Conservation (phyloP, 106 monocot species). For the Triglochin maritima region DNA sequence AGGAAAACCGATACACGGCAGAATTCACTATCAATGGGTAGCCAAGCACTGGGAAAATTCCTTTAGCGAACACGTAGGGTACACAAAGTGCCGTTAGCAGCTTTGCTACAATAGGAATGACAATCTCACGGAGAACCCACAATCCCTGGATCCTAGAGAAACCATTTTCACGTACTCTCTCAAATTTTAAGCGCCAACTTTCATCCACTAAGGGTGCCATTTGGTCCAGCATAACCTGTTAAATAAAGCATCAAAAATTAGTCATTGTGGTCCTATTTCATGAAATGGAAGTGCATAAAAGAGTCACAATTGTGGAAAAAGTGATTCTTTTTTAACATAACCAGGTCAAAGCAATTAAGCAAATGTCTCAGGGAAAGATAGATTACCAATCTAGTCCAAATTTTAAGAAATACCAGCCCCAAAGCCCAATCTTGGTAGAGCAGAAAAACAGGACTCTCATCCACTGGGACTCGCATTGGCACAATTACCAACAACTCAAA, state of each 20-base stretch:
- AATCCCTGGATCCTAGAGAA: constrained; percentile 75
- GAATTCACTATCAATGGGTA: constrained; percentile 89
- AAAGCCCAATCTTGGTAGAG: constrained; percentile 98
- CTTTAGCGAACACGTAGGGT: constrained; percentile 88
- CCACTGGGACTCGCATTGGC: constrained; percentile 93
- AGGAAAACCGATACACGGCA: constrained; percentile 89
- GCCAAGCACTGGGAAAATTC: constrained; percentile 80
- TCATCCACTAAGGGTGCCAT: constrained; percentile 94
- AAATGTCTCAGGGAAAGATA: not conserved
- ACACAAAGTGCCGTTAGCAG: constrained; percentile 85
- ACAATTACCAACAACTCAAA: constrained; percentile 93
- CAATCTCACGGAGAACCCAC: constrained; percentile 88
- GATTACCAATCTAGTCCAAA: constrained; percentile 89
- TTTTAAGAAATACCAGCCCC: constrained; percentile 87
- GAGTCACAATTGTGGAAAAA: not conserved
- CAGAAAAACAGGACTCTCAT: constrained; percentile 93
- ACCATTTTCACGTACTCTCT: constrained; percentile 78
- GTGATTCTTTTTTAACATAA: not conserved
- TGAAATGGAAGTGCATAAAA: not conserved
- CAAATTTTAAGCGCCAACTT: constrained; percentile 81
- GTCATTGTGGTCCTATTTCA: not conserved
- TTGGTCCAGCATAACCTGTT: constrained; percentile 91
- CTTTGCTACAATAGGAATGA: constrained; percentile 68
- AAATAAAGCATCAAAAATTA: not conserved
- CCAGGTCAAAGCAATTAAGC: not conserved